phyloP scores from a whole-genome alignment of 2,329 filamentous ascomycete species.

The Ophiocordyceps robertsii region DNA sequence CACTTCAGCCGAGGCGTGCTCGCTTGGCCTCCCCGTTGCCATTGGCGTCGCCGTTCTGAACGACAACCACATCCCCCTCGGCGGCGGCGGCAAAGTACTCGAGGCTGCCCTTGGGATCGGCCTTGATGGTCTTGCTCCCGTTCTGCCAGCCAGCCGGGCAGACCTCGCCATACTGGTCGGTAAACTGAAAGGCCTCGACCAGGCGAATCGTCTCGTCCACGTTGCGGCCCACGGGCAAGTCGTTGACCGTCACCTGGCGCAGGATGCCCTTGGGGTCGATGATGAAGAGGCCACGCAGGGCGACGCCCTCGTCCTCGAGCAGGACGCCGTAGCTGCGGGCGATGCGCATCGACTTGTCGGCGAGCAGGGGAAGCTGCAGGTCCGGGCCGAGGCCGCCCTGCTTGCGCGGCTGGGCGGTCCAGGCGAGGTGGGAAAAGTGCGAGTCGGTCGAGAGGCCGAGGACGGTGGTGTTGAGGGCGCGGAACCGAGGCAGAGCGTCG shows the following conservation, averaged over 20 bases:
- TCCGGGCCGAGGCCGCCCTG: conserved; percentile 47
- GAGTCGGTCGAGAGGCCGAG: conserved; percentile 49
- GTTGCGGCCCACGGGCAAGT: conserved; percentile 49
- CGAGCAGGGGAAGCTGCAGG: conserved; percentile 47
- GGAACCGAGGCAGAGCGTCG: conserved; percentile 46
- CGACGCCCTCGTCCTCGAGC: conserved; percentile 49
- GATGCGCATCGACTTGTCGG: conserved; percentile 48
- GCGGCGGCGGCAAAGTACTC: conserved; percentile 27
- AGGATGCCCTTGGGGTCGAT: conserved; percentile 50
- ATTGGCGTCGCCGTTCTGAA: background rate
- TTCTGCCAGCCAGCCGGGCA: conserved; percentile 40
- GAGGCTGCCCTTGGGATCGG: conserved; percentile 35
- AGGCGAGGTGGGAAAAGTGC: conserved; percentile 43
- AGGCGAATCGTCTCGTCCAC: conserved; percentile 54
- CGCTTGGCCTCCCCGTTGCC: background rate
- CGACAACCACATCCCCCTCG: conserved; percentile 2
- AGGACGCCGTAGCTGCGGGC: conserved; percentile 49
- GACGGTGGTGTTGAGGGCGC: conserved; percentile 42
- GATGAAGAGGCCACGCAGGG: conserved; percentile 50
- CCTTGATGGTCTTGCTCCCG: conserved; percentile 35
- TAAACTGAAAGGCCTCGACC: conserved; percentile 66
- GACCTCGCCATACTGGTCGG: conserved; percentile 69
- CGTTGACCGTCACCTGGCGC: conserved; percentile 52
- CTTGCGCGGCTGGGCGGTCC: conserved; percentile 42
- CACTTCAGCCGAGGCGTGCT: background rate